Evolutionary conservation across 2,329 filamentous ascomycete genomes (phyloP).

Genomic region (Chrysosphaeria jannelii): DNA sequence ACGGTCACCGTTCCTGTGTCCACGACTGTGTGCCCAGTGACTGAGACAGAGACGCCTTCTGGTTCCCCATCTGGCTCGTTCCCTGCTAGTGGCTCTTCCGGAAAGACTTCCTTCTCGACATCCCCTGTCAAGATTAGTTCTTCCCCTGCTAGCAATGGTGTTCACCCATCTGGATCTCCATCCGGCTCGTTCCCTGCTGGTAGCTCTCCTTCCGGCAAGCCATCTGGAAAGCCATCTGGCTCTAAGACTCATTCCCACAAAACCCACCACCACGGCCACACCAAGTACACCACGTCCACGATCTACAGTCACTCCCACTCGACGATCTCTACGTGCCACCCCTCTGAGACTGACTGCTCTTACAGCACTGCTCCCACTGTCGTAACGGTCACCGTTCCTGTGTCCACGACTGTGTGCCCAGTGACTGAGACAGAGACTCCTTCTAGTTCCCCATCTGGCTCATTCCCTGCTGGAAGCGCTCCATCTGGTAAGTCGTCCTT

Average conservation of each 20-base stretch:
- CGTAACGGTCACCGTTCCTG: conserved; percentile 21
- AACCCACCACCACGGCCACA: too few relatives aligned
- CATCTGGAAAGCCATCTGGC: not conserved
- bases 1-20: conserved; percentile 22
- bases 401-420: conserved; percentile 30
- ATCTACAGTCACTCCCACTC: conserved; percentile 18
- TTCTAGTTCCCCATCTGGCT: conserved; percentile 11
- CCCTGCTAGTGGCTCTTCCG: not conserved
- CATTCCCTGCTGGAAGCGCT: not conserved
- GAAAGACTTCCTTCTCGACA: not conserved
- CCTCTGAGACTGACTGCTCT: conserved; percentile 18
- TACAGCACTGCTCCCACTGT: conserved; percentile 13
- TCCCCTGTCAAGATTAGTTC: not conserved
- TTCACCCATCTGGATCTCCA: conserved; percentile 3
- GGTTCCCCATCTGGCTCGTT: conserved; percentile 9
- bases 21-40: conserved; percentile 30
- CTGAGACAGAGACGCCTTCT: conserved; percentile 19
- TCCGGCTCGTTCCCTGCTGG: conserved; percentile 2
- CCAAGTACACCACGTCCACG: conserved; percentile 6
- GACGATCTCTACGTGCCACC: conserved; percentile 19
- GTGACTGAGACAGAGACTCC: conserved; percentile 21
- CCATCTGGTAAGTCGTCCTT: conserved; percentile 6
- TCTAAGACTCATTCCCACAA: too few relatives aligned
- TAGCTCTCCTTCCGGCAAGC: not conserved
- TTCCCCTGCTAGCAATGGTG: not conserved